These are phyloP conservation scores for Acarospora socialis DNA, from an alignment of 2,329 filamentous ascomycete genomes.

Conservation along the genomic window DNA sequence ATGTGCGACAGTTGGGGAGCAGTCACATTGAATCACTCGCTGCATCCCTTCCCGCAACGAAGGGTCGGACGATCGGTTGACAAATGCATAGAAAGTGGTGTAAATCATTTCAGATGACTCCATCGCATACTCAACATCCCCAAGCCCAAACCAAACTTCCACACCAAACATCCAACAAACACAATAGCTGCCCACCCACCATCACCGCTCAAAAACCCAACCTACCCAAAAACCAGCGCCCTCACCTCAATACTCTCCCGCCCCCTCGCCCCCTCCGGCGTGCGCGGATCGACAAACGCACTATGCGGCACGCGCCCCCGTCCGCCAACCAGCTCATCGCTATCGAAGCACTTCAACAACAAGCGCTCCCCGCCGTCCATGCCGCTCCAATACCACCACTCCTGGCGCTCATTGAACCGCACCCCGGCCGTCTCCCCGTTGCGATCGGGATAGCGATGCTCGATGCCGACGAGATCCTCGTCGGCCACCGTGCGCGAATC, in stretches of 20 bases:
- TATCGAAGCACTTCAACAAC: conserved; percentile 67
- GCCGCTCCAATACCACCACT: conserved; percentile 69
- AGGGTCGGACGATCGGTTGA: too few species aligned
- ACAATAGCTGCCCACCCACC: too few species aligned
- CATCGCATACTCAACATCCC: too few species aligned
- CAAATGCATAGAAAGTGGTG: too few species aligned
- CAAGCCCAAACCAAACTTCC: too few species aligned
- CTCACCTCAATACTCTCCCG: conserved; percentile 85
- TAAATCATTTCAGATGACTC: too few species aligned
- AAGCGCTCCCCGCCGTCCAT: conserved; percentile 62
- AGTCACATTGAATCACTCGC: too few species aligned
- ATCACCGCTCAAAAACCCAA: neutral
- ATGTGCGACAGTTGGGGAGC: too few species aligned
- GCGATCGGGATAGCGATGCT: conserved; percentile 59
- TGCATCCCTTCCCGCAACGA: too few species aligned
- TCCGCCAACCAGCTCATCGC: conserved; percentile 30
- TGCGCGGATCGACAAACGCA: conserved; percentile 65
- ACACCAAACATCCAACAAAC: too few species aligned
- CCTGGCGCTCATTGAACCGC: conserved; percentile 43
- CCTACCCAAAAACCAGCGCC: conserved; percentile 63
- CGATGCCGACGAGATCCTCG: conserved; percentile 53
- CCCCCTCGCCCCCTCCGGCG: conserved; percentile 51
- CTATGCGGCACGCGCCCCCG: conserved; percentile 49
- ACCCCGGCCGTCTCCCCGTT: conserved; percentile 63
- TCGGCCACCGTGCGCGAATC: conserved; percentile 41